Percentiles rank a stretch among this genome's conserved stretches.
phyloP scores from a whole-genome alignment of 495 filamentous ascomycete species.

The Endocarpon pusillum region DNA sequence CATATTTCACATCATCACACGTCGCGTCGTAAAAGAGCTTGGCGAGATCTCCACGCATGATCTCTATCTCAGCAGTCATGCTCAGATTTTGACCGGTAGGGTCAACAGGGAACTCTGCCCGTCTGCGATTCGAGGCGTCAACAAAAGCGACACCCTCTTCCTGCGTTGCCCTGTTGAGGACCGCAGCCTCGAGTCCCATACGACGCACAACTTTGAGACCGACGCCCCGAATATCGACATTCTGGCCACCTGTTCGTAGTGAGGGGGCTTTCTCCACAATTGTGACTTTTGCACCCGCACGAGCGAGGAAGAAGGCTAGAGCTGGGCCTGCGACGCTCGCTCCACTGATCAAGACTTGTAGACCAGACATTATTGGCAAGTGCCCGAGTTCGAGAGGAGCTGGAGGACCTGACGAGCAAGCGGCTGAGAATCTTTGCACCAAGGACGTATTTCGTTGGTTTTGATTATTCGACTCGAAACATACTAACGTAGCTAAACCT shows the following conservation, averaged over 20 bases:
- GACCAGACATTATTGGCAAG: conserved; percentile 10
- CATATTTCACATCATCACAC: conserved; percentile 12
- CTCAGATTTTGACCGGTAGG: conserved; percentile 15
- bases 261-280: conserved; percentile 21
- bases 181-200: conserved; percentile 21
- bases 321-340: conserved; percentile 22
- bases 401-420: too few relatives aligned
- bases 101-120: conserved; percentile 17
- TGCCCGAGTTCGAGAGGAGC: too few relatives aligned
- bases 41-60: conserved; percentile 28
- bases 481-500: too few relatives aligned
- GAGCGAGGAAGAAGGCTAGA: conserved; percentile 24
- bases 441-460: too few relatives aligned
- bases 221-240: conserved; percentile 24
- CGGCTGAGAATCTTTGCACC: too few relatives aligned
- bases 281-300: conserved; percentile 17
- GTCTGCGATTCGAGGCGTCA: conserved; percentile 10
- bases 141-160: conserved; percentile 23
- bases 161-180: conserved; percentile 9
- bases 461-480: too few relatives aligned
- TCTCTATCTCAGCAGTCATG: conserved; percentile 30
- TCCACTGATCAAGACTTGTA: conserved; percentile 32
- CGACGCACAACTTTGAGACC: conserved; percentile 19
- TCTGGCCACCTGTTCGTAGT: conserved; percentile 19
- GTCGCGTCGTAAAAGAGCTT: conserved; percentile 19